Evolutionary conservation across 1,284 basidiomycete species (phyloP), one percentile per base, ranked within the genome.

Genomic region (Ustilago esculenta): DNA sequence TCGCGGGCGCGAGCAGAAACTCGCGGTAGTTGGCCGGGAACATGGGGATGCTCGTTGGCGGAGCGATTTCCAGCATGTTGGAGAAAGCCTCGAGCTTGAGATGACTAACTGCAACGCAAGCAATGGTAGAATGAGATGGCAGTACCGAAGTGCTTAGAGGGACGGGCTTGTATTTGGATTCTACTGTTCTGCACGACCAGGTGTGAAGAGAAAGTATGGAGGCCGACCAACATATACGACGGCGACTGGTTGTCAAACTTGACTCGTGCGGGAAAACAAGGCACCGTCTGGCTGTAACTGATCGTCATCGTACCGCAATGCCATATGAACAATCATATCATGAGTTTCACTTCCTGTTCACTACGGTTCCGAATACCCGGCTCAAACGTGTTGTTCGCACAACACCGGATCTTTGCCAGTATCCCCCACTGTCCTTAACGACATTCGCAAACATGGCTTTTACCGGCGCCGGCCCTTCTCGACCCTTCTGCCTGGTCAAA

Each of bases 401-500:
- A n/a, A 37, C 18, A 37, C 14, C 5, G 8, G n/a, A 32, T 0
- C 14, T 14, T 32, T 34, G 11, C 24, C 37, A 10, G 7, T 3
- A 25, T 24, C 34, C 15, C 18, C 3, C 27, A 20, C 17, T 41
- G 36, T 8, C 12, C 8, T 11, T 12, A 7, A 12, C 27, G 6
- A 29, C 24, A 30, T 5, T 8, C 3, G 17, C 25, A 18, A 53
- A 21, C 21, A 53, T 36, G 44, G 42, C 61, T n/a, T 55, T 42
- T 12, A 12, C 58, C 15, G 20, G 24, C 27, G 39, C 50, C 9
- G 34, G 27, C 11, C 15, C 40, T 2, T 53, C 61, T 17, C 36
- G 10, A 32, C 55, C 77, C 5, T 68, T 75, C 48, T 75, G 74
- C 44, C 61, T 81, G 21, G 79, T 81, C 40, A 76, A 77, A n/a